Base-by-base conservation (phyloP, 352 stramenopile genomes). In the Phytophthora nicotianae region DNA sequence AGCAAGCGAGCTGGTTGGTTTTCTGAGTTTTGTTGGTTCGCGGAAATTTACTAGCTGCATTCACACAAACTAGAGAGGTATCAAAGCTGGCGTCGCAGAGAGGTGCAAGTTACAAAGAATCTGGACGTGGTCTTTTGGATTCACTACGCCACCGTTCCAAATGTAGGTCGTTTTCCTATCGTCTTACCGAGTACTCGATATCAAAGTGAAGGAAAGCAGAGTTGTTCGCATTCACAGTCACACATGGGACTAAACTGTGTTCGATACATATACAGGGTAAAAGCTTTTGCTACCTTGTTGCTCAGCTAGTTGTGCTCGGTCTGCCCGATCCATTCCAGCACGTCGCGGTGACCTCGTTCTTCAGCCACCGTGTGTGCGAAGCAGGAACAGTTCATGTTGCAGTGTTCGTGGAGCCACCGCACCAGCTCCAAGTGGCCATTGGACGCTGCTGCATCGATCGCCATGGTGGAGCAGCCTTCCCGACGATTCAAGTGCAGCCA, bases 181-280 rank as follows among this genome's bases (percentile, higher is more conserved):
- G 26, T 8, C 26, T 32, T 32, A n/a, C n/a, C n/a, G n/a, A n/a
- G n/a, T n/a, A n/a, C n/a, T n/a, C n/a, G n/a, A n/a, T n/a, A n/a
- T n/a, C n/a, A n/a, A n/a, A n/a, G n/a, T n/a, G n/a, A n/a, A n/a
- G n/a, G n/a, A n/a, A n/a, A 29, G 4, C 24, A 29, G 7, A 29
- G 24, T 7, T 7, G 7, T 7, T 29, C 24, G n/a, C n/a, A 29
- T 29, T 29, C 24, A 29, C 4, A 4, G 4, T 7, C 24, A 4
- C 4, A 7, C 24, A 29, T 7, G 24, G 24, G 24, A 38, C 16
- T 38, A 38, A n/a, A 13, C 14, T 38, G 32, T 38, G 13, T 16
- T 2, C 32, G 9, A 9, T 38, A 38, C 10, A 69, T 53, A 85
- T 67, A 62, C 79, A 88, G 19, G 16, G 23, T 37, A 29, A 37